A percentile compares a stretch with the other conserved stretches of the same genome.
These are phyloP conservation scores for Plenodomus biglobosus DNA, from an alignment of 2,329 filamentous ascomycete species.

Conservation along the genomic window DNA sequence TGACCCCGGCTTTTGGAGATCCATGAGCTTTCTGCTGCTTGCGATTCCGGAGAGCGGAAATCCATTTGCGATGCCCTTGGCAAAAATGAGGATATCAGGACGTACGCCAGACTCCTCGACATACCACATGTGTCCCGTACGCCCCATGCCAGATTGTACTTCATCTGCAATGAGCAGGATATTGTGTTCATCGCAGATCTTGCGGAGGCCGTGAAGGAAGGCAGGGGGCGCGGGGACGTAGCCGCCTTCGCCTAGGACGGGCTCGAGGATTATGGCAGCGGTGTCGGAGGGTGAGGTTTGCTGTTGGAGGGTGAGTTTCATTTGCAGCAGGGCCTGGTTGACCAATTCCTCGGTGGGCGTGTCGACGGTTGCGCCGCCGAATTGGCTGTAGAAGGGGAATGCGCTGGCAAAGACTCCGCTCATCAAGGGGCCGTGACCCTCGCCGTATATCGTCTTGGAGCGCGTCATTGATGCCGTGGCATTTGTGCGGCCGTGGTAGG, in stretches of 20 bases:
- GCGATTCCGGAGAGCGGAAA: conserved; percentile 35
- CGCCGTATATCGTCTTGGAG: conserved; percentile 35
- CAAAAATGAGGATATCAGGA: conserved; percentile 50
- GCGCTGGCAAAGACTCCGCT: conserved; percentile 33
- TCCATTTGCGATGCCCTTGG: conserved; percentile 36
- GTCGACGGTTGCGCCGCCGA: conserved; percentile 21
- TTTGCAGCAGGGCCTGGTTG: conserved; percentile 25
- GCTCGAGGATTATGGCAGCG: conserved; percentile 34
- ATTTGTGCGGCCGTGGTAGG: conserved; percentile 35
- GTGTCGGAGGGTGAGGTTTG: conserved; percentile 33
- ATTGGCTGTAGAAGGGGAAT: conserved; percentile 36
- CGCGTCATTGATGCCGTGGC: conserved; percentile 36
- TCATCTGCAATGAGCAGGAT: conserved; percentile 50
- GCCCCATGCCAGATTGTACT: conserved; percentile 49
- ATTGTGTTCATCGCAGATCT: conserved; percentile 49
- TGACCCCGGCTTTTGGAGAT: conserved; percentile 31
- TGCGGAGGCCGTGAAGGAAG: conserved; percentile 41
- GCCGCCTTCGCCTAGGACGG: conserved; percentile 33
- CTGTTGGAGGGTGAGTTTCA: conserved; percentile 30
- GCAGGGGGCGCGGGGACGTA: conserved; percentile 32
- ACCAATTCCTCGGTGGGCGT: conserved; percentile 32
- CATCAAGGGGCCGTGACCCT: conserved; percentile 35
- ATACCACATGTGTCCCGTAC: conserved; percentile 50
- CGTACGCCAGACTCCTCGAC: conserved; percentile 48
- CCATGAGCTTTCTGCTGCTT: conserved; percentile 30